Conservation (phyloP, 306 rosid genomes). For the Cercis canadensis region DNA sequence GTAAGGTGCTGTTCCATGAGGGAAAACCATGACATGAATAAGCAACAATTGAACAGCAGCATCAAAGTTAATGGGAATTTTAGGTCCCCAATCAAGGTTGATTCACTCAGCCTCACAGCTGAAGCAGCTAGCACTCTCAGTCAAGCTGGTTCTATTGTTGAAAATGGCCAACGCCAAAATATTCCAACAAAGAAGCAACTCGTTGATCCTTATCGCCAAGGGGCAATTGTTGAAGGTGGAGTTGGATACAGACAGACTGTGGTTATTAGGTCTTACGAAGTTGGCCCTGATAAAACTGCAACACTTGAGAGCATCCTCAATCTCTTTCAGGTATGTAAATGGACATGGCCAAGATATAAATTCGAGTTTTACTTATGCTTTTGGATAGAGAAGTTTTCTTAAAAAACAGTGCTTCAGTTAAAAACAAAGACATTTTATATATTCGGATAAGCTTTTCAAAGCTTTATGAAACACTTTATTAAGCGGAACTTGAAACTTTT, state of each 20-base stretch:
- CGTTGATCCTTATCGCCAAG: conserved; percentile 82
- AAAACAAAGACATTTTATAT: background rate
- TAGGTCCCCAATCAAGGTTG: conserved; percentile 43
- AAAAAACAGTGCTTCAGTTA: too few species aligned
- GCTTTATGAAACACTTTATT: too few species aligned
- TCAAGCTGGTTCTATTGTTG: conserved; percentile 39
- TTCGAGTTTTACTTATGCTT: too few species aligned
- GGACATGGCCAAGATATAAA: too few species aligned
- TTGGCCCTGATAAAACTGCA: conserved; percentile 90
- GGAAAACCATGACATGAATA: conserved; percentile 48
- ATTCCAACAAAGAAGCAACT: conserved; percentile 84
- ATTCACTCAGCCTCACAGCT: conserved; percentile 41
- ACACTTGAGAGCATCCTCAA: conserved; percentile 87
- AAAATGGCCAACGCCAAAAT: conserved; percentile 62
- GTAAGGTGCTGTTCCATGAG: conserved; percentile 55
- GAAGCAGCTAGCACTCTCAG: conserved; percentile 40
- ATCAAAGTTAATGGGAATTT: conserved; percentile 57
- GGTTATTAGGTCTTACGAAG: conserved; percentile 89
- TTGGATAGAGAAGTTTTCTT: too few species aligned
- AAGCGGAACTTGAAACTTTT: too few species aligned
- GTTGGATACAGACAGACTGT: conserved; percentile 87
- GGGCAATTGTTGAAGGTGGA: conserved; percentile 72
- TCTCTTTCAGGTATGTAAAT: conserved; percentile 92
- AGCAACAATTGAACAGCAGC: conserved; percentile 47
- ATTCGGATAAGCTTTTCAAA: background rate